Evolutionary conservation across 495 filamentous ascomycete genomes (phyloP).

Genomic region (Lindgomyces ingoldianus): DNA sequence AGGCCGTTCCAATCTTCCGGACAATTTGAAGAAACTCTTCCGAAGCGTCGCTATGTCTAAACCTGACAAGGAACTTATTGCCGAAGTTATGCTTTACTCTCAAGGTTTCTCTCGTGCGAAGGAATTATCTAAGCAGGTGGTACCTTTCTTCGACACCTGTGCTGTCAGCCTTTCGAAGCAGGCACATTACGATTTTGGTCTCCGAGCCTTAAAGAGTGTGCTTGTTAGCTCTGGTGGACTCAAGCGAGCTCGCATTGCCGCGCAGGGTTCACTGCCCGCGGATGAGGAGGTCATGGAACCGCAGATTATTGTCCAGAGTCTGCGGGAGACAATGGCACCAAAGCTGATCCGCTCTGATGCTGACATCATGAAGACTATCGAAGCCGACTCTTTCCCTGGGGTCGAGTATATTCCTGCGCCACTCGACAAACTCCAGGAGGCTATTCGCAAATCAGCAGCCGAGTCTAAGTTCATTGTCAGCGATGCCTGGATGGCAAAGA

Average conservation of each 20-base stretch:
- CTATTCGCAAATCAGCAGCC: conserved; percentile 77
- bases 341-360: conserved; percentile 93
- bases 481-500: conserved; percentile 94
- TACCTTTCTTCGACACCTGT: conserved; percentile 97
- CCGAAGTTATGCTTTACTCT: conserved; percentile 99
- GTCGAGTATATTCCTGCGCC: conserved; percentile 90
- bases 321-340: conserved; percentile 96
- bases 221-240: conserved; percentile 94
- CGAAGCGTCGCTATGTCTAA: conserved; percentile 99
- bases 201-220: conserved; percentile 97
- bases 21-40: conserved; percentile 99
- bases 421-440: conserved; percentile 71
- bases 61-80: conserved; percentile 98
- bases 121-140: conserved; percentile 84
- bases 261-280: conserved; percentile 55
- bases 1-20: conserved; percentile 93
- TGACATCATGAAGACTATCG: conserved; percentile 80
- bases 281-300: conserved; percentile 81
- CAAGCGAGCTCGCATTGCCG: conserved; percentile 74
- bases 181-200: conserved; percentile 97
- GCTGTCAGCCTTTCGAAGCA: conserved; percentile 80
- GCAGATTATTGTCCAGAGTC: conserved; percentile 98
- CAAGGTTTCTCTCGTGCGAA: conserved; percentile 98
- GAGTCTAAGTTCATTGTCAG: conserved; percentile 84
- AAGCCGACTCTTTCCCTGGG: conserved; percentile 84